Percentiles rank a stretch among this genome's conserved stretches.
These are phyloP conservation scores for Pythium dissimile DNA, from an alignment of 352 stramenopile species.

Conservation along the genomic window DNA sequence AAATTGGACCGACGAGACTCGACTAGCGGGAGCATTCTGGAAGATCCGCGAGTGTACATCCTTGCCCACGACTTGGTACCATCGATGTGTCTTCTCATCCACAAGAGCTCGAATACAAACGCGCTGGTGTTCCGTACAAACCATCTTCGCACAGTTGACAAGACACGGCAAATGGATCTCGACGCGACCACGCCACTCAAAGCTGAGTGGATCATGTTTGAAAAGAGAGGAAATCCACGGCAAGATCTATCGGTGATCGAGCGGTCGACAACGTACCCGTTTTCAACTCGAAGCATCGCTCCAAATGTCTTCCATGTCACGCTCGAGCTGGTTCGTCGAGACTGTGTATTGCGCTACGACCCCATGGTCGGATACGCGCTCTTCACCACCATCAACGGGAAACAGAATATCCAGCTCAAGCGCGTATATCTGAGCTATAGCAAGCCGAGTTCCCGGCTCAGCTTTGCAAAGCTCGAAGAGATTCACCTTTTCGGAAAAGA, in stretches of 20 bases:
- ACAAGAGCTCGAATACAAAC: conserved; percentile 64
- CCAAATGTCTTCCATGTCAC: conserved; percentile 44
- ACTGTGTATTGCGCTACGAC: conserved; percentile 49
- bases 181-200: conserved; percentile 33
- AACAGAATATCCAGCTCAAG: conserved; percentile 49
- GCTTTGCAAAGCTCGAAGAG: conserved; percentile 34
- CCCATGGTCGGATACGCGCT: conserved; percentile 32
- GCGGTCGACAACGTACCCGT: conserved; percentile 55
- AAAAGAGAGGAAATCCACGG: conserved; percentile 52
- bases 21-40: conserved; percentile 13
- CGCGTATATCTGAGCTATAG: conserved; percentile 45
- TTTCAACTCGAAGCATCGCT: conserved; percentile 31
- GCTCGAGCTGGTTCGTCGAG: conserved; percentile 41
- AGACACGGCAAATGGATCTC: conserved; percentile 23
- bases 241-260: conserved; percentile 52
- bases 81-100: conserved; percentile 44
- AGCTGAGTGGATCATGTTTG: conserved; percentile 69
- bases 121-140: conserved; percentile 50
- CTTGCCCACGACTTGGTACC: conserved; percentile 47
- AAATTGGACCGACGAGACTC: conserved; percentile 36
- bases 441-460: conserved; percentile 28
- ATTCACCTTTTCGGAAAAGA: conserved; percentile 35
- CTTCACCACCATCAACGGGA: conserved; percentile 56
- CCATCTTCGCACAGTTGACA: conserved; percentile 19
- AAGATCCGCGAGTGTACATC: conserved; percentile 46